A percentile compares a stretch with the other conserved stretches of the same genome.
Evolutionary conservation across 1,139 yeast genomes (phyloP).

Genomic region (Scheffersomyces titani): DNA sequence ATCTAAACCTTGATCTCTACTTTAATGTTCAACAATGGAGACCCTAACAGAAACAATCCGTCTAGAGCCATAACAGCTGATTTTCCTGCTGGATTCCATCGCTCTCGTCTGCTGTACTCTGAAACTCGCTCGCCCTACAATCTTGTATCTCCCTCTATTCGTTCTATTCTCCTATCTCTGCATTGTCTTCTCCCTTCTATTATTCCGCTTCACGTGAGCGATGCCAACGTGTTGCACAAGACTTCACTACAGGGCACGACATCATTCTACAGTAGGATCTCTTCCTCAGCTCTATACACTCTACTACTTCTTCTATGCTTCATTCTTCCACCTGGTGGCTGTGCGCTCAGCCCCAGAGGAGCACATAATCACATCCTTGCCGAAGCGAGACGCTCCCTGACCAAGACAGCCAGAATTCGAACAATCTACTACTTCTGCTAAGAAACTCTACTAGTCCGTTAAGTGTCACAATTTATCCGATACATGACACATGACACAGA

Average conservation of each 20-base stretch:
- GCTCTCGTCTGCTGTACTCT: background rate
- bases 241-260: background rate
- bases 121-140: too few species aligned
- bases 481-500: too few species aligned
- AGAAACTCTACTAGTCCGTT: background rate
- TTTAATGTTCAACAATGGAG: too few species aligned
- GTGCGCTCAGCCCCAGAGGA: background rate
- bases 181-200: background rate
- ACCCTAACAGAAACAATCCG: too few species aligned
- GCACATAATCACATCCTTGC: background rate
- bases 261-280: background rate
- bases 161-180: background rate
- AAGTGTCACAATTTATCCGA: background rate
- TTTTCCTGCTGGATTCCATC: too few species aligned
- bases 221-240: background rate
- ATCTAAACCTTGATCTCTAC: too few species aligned
- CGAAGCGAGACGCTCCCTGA: background rate
- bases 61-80: too few species aligned
- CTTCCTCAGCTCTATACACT: background rate
- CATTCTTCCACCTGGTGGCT: background rate
- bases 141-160: background rate
- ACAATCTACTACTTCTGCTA: background rate
- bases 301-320: background rate
- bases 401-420: background rate
- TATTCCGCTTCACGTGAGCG: background rate